Evolutionary conservation across 2,329 filamentous ascomycete species (phyloP).

Genomic region (Alternaria longipes): DNA sequence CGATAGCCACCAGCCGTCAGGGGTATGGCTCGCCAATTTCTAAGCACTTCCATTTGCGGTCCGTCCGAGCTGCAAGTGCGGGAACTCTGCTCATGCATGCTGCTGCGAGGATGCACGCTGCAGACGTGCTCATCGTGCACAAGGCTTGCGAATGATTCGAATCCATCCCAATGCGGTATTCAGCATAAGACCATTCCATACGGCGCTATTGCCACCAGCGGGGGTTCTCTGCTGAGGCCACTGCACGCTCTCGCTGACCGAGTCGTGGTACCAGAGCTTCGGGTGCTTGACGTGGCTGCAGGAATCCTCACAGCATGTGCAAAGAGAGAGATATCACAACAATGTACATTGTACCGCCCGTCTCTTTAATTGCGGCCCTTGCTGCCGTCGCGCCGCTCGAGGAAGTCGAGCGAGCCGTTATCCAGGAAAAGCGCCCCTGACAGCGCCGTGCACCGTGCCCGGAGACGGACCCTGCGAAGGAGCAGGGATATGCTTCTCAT

Average conservation of each 20-base stretch:
- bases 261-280: conserved; percentile 36
- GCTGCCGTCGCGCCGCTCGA: conserved; percentile 16
- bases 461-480: conserved; percentile 38
- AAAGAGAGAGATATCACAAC: not conserved
- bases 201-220: conserved; percentile 37
- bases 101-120: conserved; percentile 39
- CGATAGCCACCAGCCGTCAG: conserved; percentile 23
- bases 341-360: conserved; percentile 8
- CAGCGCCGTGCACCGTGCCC: conserved; percentile 41
- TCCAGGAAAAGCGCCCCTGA: conserved; percentile 36
- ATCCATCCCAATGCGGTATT: conserved; percentile 31
- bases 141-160: conserved; percentile 39
- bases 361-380: conserved; percentile 21
- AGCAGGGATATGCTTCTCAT: conserved; percentile 45
- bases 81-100: conserved; percentile 39
- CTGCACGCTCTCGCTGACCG: conserved; percentile 27
- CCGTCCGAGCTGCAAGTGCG: conserved; percentile 29
- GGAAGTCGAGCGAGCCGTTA: conserved; percentile 23
- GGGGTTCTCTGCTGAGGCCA: conserved; percentile 21
- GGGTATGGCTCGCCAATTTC: conserved; percentile 20
- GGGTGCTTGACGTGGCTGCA: conserved; percentile 8
- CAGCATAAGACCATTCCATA: conserved; percentile 28
- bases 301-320: conserved; percentile 10
- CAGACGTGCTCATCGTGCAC: conserved; percentile 40
- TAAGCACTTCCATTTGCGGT: conserved; percentile 33